Evolutionary conservation across 805 yeast genomes (phyloP), one percentile per base, ranked within the genome.

Genomic region (Cyberlindnera euphorbiiphila): DNA sequence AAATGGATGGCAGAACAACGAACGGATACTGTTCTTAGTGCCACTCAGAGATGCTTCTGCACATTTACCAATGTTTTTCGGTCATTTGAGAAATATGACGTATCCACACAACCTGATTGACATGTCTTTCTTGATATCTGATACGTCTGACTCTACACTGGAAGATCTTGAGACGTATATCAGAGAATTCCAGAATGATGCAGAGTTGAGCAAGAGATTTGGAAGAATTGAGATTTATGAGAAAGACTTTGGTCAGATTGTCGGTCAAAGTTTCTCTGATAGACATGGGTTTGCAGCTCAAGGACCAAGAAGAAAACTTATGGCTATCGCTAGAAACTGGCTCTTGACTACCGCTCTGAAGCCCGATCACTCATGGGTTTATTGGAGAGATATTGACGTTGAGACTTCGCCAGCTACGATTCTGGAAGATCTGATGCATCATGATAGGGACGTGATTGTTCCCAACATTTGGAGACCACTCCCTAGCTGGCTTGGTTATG

Each of bases 371-470:
- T 79, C 95, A 7, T 88, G 89, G 84, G 96, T 91, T 7, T 88
- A 89, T 60, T 91, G 98, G 98, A 71, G 98, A 62, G 98, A 91
- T 65, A 96, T 93, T 10, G 98, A 91, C 61, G 95, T 91, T n/a
- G 96, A 89, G 59, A 80, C 89, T 0, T 78, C 83, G 21, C 95
- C 96, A 5, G 71, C 80, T 1, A 81, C 96, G 1, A 77, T 89
- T 43, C 61, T 89, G 45, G 96, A 89, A 61, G 97, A 89, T 62
- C 67, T 89, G 51, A 91, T 91, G 97, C 84, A 77, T 52, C 96
- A 87, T 60, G 78, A 83, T 58, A 77, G 75, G 56, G 98, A 91
- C 59, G 93, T 91, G 20, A 86, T 91, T 35, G 97, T 91, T 13
- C 98, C 98, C 13, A 91, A 86, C 55, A 89, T 86, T 35, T 86